Base-by-base conservation (phyloP, 1,284 basidiomycete genomes). In the Ganoderma boninense region DNA sequence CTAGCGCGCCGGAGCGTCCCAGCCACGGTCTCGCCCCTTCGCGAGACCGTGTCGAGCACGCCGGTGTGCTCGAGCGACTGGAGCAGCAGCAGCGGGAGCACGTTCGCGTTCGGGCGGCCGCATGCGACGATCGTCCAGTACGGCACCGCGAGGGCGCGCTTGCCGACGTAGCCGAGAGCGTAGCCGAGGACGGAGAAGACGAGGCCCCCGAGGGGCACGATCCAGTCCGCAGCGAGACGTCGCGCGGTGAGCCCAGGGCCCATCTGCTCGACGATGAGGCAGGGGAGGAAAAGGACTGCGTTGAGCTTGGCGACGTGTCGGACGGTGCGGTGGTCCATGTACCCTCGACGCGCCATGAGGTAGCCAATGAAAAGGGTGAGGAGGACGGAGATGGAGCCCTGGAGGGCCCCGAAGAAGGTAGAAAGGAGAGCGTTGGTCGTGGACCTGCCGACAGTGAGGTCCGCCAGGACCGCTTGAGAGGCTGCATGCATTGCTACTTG, bases 81-180 rank as follows among this genome's bases (percentile, higher is more conserved):
- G 38, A 81, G 71, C 10, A 80, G 74, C 32, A 80, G 77, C 14
- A 81, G 73, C 5, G 80, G 79, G 42, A 81, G 78, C 18, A 79
- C 79, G 70, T 76, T 80, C 54, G 77, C 71, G 71, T 80, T 81
- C 10, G 80, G 77, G n/a, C 80, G 76, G 23, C 80, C 80, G 56
- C 77, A 72, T 1, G 79, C 80, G 65, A 79, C 74, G 69, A 80
- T 75, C 65, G 78, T 79, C 80, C 80, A 81, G 63, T 77, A 69
- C 2, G 76, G 78, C 18, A 80, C 75, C 46, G 65, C 65, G 29
- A 80, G 56, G 49, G 72, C 64, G 52, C 65, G 65, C 52, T 79
- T 73, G 2, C 79, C 80, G 35, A 70, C 60, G 75, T 76, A 81
- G 26, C 80, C 80, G 46, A 80, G 26, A 35, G 72, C 69, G 69